Evolutionary conservation across 306 rosid species (phyloP).

Genomic region (Glycine tomentella): DNA sequence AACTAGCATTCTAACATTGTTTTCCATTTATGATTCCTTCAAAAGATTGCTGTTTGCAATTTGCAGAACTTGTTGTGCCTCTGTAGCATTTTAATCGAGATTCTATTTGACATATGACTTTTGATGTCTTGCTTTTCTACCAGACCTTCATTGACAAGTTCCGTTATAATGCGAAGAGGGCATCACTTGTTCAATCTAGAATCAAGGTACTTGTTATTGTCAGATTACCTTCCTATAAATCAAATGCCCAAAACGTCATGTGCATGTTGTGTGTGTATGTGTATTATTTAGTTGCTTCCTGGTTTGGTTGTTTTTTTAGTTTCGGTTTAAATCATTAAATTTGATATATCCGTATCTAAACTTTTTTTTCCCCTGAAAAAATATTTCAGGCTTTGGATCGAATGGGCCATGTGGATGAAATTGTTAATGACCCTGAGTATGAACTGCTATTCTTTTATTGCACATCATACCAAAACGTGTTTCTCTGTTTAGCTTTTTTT

Average conservation of each 20-base stretch:
- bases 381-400: constrained; percentile 87
- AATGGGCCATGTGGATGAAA: constrained; percentile 87
- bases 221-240: constrained; percentile 29
- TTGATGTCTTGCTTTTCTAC: constrained; percentile 42
- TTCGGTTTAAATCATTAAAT: constrained; percentile 28
- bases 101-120: constrained; percentile 46
- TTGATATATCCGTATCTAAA: constrained; percentile 23
- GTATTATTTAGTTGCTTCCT: constrained; percentile 26
- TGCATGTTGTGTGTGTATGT: constrained; percentile 4
- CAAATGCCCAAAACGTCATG: constrained; percentile 32
- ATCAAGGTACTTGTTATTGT: constrained; percentile 75
- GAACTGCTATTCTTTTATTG: constrained; percentile 50
- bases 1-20: background rate
- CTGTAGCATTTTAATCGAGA: constrained; percentile 37
- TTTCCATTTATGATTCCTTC: constrained; percentile 19
- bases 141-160: constrained; percentile 98
- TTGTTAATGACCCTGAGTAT: constrained; percentile 97
- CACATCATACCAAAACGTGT: background rate
- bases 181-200: constrained; percentile 99
- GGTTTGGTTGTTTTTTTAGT: constrained; percentile 31
- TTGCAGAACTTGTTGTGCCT: constrained; percentile 35
- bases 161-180: constrained; percentile 98
- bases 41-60: background rate
- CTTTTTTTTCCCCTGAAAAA: constrained; percentile 24
- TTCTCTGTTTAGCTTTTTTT: constrained; percentile 29